A percentile compares a stretch with the other conserved stretches of the same genome.
Conservation (phyloP, 2,329 filamentous ascomycete genomes). For the Fusarium equiseti region DNA sequence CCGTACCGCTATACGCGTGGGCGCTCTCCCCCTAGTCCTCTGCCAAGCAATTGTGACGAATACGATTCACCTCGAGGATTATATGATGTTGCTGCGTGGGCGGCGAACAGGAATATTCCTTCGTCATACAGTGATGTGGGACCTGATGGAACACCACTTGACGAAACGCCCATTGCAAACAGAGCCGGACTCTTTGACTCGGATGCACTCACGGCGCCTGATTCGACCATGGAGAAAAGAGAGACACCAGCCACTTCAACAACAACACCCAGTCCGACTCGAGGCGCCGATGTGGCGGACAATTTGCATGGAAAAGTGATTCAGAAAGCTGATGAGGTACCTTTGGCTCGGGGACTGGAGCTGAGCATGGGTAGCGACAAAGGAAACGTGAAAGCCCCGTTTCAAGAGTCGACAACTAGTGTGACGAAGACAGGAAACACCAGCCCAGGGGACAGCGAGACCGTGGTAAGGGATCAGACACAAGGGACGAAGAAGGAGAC, state of each 20-base stretch:
- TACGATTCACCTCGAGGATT: constrained; percentile 49
- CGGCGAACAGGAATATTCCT: constrained; percentile 54
- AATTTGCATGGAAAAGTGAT: not conserved
- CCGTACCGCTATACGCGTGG: constrained; percentile 63
- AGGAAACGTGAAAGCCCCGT: not conserved
- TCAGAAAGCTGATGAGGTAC: not conserved
- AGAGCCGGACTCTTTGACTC: constrained; percentile 29
- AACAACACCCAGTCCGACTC: constrained; percentile 22
- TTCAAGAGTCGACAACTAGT: not conserved
- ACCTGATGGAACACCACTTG: constrained; percentile 37
- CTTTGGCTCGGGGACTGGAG: not conserved
- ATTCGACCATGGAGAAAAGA: constrained; percentile 28
- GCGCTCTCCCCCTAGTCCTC: constrained; percentile 66
- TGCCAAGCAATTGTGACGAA: constrained; percentile 58
- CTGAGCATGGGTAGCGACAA: not conserved
- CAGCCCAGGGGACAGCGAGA: constrained; percentile 9
- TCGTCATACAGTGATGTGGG: constrained; percentile 56
- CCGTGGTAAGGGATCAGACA: constrained; percentile 10
- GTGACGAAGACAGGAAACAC: constrained; percentile 5
- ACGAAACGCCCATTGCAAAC: constrained; percentile 42
- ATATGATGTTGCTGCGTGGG: constrained; percentile 53
- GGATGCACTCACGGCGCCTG: constrained; percentile 11
- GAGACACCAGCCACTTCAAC: constrained; percentile 38
- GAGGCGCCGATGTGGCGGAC: constrained; percentile 6
- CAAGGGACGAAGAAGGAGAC: not conserved